Percentiles rank a stretch among this genome's conserved stretches.
These are phyloP conservation scores for Lentinus tigrinus DNA, from an alignment of 768 basidiomycete genomes.

Conservation along the genomic window DNA sequence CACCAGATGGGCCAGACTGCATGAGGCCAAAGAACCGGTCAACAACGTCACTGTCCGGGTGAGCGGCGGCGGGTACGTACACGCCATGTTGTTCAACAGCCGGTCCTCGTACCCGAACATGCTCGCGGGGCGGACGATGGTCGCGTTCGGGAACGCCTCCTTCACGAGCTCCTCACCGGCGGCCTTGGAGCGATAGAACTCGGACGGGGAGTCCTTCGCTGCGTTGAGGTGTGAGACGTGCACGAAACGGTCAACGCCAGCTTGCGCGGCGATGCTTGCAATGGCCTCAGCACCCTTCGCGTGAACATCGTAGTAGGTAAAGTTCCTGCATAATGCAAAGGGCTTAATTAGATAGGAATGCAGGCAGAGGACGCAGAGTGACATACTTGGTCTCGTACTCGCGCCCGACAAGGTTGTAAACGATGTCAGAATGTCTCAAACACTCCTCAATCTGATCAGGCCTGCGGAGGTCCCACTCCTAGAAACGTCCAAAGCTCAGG, in stretches of 20 bases:
- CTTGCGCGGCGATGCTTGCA: conserved; percentile 74
- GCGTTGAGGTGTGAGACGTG: conserved; percentile 97
- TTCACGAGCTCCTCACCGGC: conserved; percentile 88
- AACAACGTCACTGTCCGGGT: not conserved
- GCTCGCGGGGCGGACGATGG: conserved; percentile 79
- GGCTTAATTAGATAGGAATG: conserved; percentile 4
- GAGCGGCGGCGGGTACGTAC: conserved; percentile 46
- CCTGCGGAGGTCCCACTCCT: conserved; percentile 97
- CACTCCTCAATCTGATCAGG: conserved; percentile 92
- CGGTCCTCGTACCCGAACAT: conserved; percentile 98
- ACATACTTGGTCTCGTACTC: conserved; percentile 94
- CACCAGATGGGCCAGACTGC: conserved; percentile 90
- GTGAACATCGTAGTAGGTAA: conserved; percentile 77
- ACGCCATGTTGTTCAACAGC: conserved; percentile 86
- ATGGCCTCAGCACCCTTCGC: conserved; percentile 81
- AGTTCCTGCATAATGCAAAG: conserved; percentile 62
- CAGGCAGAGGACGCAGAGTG: not conserved
- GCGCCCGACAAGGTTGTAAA: conserved; percentile 93
- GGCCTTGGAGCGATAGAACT: conserved; percentile 86
- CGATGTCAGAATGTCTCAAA: conserved; percentile 90
- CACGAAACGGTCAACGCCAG: conserved; percentile 80
- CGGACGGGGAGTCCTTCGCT: conserved; percentile 69
- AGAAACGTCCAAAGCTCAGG: not conserved
- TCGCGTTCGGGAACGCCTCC: conserved; percentile 79
- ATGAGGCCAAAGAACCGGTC: not conserved